These are phyloP conservation scores for Xylariaceae sp. DNA, from an alignment of 2,329 filamentous ascomycete genomes.

Conservation along the genomic window DNA sequence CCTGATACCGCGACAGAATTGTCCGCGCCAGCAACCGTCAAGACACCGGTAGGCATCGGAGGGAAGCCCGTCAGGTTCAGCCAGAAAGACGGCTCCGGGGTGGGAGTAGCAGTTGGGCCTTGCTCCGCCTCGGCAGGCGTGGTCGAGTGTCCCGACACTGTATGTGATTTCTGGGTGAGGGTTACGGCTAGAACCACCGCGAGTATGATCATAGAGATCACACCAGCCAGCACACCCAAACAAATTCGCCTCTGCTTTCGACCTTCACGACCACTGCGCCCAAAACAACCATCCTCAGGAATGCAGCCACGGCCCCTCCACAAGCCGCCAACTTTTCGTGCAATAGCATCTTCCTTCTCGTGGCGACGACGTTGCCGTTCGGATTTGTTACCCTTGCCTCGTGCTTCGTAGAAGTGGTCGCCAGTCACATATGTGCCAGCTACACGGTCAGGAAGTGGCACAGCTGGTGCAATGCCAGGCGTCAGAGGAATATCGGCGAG, in stretches of 20 bases:
- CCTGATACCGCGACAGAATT: conserved; percentile 55
- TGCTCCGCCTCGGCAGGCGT: no score
- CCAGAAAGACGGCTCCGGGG: conserved; percentile 49
- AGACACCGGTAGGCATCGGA: conserved; percentile 74
- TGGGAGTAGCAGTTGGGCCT: no score
- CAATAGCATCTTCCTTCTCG: conserved; percentile 59
- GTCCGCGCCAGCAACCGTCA: conserved; percentile 69
- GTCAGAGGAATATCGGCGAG: conserved; percentile 53
- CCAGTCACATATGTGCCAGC: conserved; percentile 38
- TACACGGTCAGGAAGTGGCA: conserved; percentile 35
- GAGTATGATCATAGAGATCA: conserved; percentile 49
- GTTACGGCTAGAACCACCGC: conserved; percentile 51
- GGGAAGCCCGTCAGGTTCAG: conserved; percentile 82
- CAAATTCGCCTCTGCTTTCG: conserved; percentile 56
- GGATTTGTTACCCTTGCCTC: conserved; percentile 33
- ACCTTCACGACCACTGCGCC: conserved; percentile 54
- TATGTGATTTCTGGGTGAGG: conserved; percentile 36
- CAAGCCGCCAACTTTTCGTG: conserved; percentile 48
- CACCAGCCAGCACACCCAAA: conserved; percentile 39
- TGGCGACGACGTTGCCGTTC: conserved; percentile 47
- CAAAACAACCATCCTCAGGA: conserved; percentile 56
- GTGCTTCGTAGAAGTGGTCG: conserved; percentile 34
- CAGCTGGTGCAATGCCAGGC: conserved; percentile 12
- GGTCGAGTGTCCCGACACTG: no score
- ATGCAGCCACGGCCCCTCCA: conserved; percentile 62